Evolutionary conservation across 2,329 filamentous ascomycete species (phyloP).

Genomic region (Leptodontidium sp.): DNA sequence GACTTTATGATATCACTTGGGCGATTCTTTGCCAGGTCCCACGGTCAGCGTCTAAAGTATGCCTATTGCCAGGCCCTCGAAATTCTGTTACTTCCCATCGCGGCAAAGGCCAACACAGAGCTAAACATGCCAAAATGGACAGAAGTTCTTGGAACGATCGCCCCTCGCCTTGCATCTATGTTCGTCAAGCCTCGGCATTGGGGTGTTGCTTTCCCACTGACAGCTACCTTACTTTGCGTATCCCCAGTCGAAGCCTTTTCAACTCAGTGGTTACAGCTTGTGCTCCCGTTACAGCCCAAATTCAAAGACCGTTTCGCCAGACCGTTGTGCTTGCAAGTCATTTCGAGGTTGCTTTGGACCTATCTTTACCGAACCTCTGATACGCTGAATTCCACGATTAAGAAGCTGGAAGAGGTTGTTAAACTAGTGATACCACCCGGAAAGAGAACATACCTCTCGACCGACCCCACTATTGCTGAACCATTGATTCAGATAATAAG

Average conservation of each 20-base stretch:
- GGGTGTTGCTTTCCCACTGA: conserved; percentile 86
- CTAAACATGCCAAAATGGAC: conserved; percentile 86
- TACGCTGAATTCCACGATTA: conserved; percentile 68
- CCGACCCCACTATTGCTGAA: conserved; percentile 84
- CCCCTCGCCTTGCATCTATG: conserved; percentile 82
- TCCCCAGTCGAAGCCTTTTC: conserved; percentile 86
- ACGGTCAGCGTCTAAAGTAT: conserved; percentile 90
- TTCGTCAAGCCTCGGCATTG: conserved; percentile 93
- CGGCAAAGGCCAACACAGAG: conserved; percentile 79
- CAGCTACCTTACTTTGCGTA: conserved; percentile 85
- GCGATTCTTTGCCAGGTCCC: conserved; percentile 82
- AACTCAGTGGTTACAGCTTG: conserved; percentile 84
- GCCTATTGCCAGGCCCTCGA: conserved; percentile 94
- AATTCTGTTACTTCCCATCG: conserved; percentile 84
- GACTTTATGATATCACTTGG: conserved; percentile 86
- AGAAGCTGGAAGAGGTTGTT: conserved; percentile 90
- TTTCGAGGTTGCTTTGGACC: conserved; percentile 91
- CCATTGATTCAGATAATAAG: conserved; percentile 93
- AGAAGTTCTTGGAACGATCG: conserved; percentile 81
- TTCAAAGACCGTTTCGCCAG: conserved; percentile 84
- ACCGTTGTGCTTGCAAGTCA: conserved; percentile 83
- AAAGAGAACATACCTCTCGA: conserved; percentile 81
- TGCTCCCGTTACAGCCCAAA: conserved; percentile 79
- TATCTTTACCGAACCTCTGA: conserved; percentile 90
- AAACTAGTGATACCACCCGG: conserved; percentile 83